Conservation (phyloP, 768 basidiomycete genomes). For the Rhodocollybia butyracea region DNA sequence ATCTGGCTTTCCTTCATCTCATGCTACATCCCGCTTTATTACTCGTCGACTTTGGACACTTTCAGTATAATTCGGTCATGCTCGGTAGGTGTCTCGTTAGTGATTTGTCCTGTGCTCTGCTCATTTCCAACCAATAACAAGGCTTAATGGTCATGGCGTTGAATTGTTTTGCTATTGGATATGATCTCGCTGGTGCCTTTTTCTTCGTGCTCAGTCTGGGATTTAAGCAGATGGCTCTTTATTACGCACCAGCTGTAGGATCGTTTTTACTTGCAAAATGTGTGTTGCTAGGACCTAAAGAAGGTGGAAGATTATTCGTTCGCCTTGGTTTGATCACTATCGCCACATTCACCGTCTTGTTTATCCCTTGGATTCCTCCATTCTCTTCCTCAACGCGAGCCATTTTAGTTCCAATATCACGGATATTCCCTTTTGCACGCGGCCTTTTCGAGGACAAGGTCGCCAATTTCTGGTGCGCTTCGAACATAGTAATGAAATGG, state of each 20-base stretch:
- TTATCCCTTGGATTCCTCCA: slow-evolving; percentile 77
- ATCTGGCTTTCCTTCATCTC: slow-evolving; percentile 65
- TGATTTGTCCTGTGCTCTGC: background rate
- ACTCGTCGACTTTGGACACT: slow-evolving; percentile 89
- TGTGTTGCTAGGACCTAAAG: slow-evolving; percentile 63
- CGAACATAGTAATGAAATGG: slow-evolving; percentile 89
- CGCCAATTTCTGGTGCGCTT: slow-evolving; percentile 96
- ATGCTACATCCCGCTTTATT: slow-evolving; percentile 82
- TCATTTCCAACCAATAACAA: slow-evolving; percentile 24
- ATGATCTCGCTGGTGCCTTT: slow-evolving; percentile 73
- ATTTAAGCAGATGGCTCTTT: slow-evolving; percentile 96
- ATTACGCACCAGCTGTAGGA: slow-evolving; percentile 92
- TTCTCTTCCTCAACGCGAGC: slow-evolving; percentile 43
- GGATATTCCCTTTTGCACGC: slow-evolving; percentile 90
- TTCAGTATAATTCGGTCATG: slow-evolving; percentile 95
- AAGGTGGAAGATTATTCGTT: slow-evolving; percentile 58
- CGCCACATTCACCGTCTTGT: slow-evolving; percentile 63
- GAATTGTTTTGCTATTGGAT: slow-evolving; percentile 62
- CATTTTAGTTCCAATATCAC: slow-evolving; percentile 62
- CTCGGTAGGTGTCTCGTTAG: slow-evolving; percentile 51
- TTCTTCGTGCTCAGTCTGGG: slow-evolving; percentile 82
- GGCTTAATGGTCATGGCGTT: slow-evolving; percentile 70
- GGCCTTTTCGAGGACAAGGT: slow-evolving; percentile 96
- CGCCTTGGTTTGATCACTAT: slow-evolving; percentile 63
- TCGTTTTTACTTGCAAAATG: slow-evolving; percentile 90